These are phyloP conservation scores for Candida khao-thaluensis DNA, from an alignment of 805 yeast species.

Conservation along the genomic window DNA sequence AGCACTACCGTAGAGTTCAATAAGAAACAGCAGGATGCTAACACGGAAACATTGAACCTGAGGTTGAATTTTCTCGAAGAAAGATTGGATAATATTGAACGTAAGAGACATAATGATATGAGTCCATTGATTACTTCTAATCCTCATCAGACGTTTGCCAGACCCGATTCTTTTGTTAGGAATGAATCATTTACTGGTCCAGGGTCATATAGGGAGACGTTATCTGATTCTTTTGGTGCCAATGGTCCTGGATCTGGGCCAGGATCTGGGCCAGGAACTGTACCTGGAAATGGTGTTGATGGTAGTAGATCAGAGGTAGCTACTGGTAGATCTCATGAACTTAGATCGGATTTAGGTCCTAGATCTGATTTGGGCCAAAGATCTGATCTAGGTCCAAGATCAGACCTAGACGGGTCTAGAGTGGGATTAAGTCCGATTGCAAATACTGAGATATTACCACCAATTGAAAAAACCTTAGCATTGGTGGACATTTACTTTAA, in stretches of 20 bases:
- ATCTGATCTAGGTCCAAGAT: no score
- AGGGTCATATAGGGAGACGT: not conserved
- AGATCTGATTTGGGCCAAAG: no score
- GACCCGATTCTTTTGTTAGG: no score
- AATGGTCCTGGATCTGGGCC: not conserved
- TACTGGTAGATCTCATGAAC: not conserved
- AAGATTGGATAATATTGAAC: not conserved
- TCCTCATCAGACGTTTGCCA: conserved; percentile 1
- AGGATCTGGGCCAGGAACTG: no score
- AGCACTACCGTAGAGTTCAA: conserved; percentile 3
- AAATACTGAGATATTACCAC: conserved; percentile 1
- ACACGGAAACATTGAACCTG: conserved; percentile 7
- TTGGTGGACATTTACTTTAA: conserved; percentile 16
- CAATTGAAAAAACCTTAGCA: conserved; percentile 1
- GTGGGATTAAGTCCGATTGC: not conserved
- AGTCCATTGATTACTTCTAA: conserved; percentile 4
- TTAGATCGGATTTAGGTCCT: not conserved
- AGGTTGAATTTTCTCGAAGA: conserved; percentile 3
- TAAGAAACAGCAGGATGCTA: conserved; percentile 11
- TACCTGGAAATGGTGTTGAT: no score
- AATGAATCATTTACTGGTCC: conserved; percentile 1
- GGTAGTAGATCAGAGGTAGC: not conserved
- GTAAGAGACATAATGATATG: not conserved
- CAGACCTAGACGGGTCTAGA: not conserved
- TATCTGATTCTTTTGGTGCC: not conserved